Evolutionary conservation across 192 early-diverging fungal genomes (phyloP).

Genomic region (Powellomyces hirtus): DNA sequence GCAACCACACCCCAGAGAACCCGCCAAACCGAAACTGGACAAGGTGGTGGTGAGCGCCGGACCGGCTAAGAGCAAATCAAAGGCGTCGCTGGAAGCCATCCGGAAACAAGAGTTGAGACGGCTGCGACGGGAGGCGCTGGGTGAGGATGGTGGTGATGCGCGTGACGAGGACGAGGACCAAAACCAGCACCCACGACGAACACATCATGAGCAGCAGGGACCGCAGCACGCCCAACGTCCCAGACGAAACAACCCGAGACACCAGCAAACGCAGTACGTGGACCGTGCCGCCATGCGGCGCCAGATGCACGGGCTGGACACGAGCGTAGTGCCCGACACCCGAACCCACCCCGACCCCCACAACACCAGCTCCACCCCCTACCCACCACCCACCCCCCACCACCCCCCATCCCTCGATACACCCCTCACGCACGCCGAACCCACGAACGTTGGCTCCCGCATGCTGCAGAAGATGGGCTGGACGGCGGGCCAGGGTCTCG

Average conservation of each 20-base stretch:
- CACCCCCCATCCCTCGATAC: neutral
- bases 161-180: neutral
- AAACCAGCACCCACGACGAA: too few species aligned
- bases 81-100: constrained; percentile 6
- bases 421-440: neutral
- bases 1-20: constrained; percentile 19
- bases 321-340: neutral
- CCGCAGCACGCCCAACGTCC: neutral
- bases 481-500: constrained; percentile 32
- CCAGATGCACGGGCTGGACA: constrained; percentile 18
- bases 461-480: constrained; percentile 38
- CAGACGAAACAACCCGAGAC: neutral
- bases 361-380: neutral
- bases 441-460: constrained; percentile 18
- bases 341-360: neutral
- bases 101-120: constrained; percentile 15
- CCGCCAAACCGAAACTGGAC: neutral
- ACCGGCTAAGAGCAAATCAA: neutral
- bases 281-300: constrained; percentile 28
- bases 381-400: neutral
- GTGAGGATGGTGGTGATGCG: neutral
- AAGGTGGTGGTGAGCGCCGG: neutral
- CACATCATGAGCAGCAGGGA: neutral
- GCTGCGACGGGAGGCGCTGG: constrained; percentile 10
- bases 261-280: neutral